A percentile compares a stretch with the other conserved stretches of the same genome.
Conservation (phyloP, 768 basidiomycete genomes). For the Mycena olivaceomarginata region DNA sequence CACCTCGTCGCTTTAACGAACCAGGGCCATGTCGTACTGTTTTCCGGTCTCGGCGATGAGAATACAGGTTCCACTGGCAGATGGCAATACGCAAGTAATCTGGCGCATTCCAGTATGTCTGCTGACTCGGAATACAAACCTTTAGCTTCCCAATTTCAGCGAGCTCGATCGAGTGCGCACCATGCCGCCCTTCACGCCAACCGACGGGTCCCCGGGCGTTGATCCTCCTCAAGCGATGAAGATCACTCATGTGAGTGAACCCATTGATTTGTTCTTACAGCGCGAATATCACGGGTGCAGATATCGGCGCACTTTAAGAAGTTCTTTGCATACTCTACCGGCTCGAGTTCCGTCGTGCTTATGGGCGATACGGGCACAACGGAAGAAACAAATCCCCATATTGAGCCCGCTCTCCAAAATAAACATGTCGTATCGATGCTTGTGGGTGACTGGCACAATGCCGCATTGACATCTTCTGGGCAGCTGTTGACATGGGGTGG, state of each 20-base stretch:
- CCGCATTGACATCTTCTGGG: constrained; percentile 73
- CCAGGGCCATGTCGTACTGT: constrained; percentile 85
- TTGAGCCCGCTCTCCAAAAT: constrained; percentile 86
- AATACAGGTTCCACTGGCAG: constrained; percentile 57
- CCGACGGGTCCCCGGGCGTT: constrained; percentile 48
- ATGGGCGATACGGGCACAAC: constrained; percentile 76
- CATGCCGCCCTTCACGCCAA: constrained; percentile 64
- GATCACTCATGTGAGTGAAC: constrained; percentile 84
- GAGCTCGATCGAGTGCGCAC: constrained; percentile 72
- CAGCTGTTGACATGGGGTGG: constrained; percentile 88
- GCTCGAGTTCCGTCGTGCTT: constrained; percentile 81
- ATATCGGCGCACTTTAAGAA: constrained; percentile 90
- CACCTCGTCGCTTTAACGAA: constrained; percentile 89
- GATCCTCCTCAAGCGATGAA: constrained; percentile 68
- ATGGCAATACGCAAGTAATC: constrained; percentile 83
- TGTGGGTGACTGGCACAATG: constrained; percentile 95
- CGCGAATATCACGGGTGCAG: constrained; percentile 61
- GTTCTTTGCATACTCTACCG: constrained; percentile 90
- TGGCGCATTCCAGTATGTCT: background rate
- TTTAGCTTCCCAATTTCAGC: constrained; percentile 85
- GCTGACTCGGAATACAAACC: constrained; percentile 17
- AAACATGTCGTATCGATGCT: constrained; percentile 89
- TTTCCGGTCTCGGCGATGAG: constrained; percentile 67
- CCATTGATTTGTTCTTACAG: background rate
- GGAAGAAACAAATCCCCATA: constrained; percentile 67